Evolutionary conservation across 768 basidiomycete species (phyloP).

Genomic region (Trametes villosa): DNA sequence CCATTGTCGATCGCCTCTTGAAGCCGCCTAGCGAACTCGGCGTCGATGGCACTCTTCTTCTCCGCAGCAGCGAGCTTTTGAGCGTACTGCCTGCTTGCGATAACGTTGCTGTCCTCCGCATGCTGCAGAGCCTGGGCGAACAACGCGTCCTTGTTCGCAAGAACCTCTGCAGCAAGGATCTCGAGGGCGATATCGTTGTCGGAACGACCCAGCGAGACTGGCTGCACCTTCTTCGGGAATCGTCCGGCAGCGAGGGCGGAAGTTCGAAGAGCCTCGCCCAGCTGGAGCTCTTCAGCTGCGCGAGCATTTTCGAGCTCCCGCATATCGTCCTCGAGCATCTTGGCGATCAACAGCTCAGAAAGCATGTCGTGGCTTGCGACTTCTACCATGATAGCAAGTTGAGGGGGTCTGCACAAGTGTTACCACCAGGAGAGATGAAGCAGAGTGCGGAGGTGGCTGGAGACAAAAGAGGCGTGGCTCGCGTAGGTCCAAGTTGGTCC

Average conservation of each 20-base stretch:
- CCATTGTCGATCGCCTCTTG: constrained; percentile 38
- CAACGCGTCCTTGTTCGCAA: constrained; percentile 35
- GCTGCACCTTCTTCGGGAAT: constrained; percentile 24
- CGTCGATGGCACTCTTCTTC: constrained; percentile 41
- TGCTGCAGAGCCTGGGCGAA: constrained; percentile 40
- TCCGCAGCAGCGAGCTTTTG: constrained; percentile 42
- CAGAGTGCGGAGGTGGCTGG: neutral
- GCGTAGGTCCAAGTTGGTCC: constrained; percentile 17
- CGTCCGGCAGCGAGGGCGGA: constrained; percentile 34
- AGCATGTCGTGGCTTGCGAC: constrained; percentile 30
- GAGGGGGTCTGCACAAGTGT: neutral
- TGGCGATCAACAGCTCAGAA: constrained; percentile 40
- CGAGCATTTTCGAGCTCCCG: constrained; percentile 27
- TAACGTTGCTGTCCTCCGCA: constrained; percentile 29
- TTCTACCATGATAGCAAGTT: neutral
- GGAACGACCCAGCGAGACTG: neutral
- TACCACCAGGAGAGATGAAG: neutral
- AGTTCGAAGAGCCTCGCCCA: constrained; percentile 34
- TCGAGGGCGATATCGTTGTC: constrained; percentile 38
- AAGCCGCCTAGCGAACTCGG: constrained; percentile 41
- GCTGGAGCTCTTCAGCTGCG: constrained; percentile 40
- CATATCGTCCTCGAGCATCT: constrained; percentile 41
- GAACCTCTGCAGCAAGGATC: constrained; percentile 35
- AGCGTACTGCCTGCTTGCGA: constrained; percentile 40
- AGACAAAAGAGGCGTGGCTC: neutral